phyloP scores from a whole-genome alignment of 2,329 filamentous ascomycete species.

The Mollisia scopiformis region DNA sequence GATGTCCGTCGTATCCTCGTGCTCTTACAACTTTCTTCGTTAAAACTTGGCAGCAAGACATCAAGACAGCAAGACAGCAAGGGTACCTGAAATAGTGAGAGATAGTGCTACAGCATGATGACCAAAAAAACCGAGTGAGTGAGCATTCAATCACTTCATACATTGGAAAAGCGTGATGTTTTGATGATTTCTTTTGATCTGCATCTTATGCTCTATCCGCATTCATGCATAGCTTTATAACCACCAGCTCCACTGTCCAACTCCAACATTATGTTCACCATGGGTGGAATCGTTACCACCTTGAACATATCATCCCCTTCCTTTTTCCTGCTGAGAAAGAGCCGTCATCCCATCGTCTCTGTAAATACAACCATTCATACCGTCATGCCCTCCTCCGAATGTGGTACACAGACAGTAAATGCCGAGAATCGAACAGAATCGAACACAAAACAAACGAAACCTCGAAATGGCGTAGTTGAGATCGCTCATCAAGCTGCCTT shows the following conservation, averaged over 20 bases:
- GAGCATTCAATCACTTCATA: too few species aligned
- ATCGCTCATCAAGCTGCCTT: neutral
- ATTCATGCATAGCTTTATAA: neutral
- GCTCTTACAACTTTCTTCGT: too few species aligned
- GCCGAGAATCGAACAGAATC: neutral
- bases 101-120: too few species aligned
- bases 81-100: too few species aligned
- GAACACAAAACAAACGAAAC: neutral
- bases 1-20: too few species aligned
- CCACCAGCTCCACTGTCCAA: conserved; percentile 1
- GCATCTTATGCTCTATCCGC: neutral
- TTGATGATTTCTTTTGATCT: neutral
- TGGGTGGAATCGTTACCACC: neutral
- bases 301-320: neutral
- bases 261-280: neutral
- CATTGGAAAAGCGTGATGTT: neutral
- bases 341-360: conserved; percentile 1
- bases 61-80: too few species aligned
- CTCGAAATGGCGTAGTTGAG: neutral
- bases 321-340: neutral
- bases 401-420: conserved; percentile 4
- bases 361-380: conserved; percentile 2
- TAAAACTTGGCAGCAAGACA: too few species aligned
- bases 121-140: too few species aligned
- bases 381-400: neutral